phyloP scores from a whole-genome alignment of 371 early-diverging fungal species.

The Mortierella sp. region DNA sequence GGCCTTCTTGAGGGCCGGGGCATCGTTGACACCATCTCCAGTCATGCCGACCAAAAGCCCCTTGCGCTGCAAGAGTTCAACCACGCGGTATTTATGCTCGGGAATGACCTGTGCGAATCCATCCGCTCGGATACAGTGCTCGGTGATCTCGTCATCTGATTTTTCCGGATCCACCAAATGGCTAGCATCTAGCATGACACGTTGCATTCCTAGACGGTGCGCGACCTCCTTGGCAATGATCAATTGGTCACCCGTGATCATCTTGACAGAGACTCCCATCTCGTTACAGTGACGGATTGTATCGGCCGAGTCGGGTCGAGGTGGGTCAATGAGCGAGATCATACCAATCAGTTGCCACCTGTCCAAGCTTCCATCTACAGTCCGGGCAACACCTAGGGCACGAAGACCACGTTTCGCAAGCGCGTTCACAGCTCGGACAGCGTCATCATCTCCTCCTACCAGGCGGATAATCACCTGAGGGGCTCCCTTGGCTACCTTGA shows the following conservation, averaged over 20 bases:
- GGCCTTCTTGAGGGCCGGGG: slow-evolving; percentile 87
- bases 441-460: slow-evolving; percentile 82
- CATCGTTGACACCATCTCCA: slow-evolving; percentile 93
- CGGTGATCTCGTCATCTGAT: slow-evolving; percentile 86
- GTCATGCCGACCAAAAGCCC: slow-evolving; percentile 89
- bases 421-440: slow-evolving; percentile 79
- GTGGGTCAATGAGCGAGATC: slow-evolving; percentile 90
- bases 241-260: slow-evolving; percentile 93
- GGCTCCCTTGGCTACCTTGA: slow-evolving; percentile 94
- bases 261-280: slow-evolving; percentile 88
- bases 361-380: slow-evolving; percentile 73
- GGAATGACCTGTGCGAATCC: slow-evolving; percentile 97
- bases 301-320: slow-evolving; percentile 74
- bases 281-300: slow-evolving; percentile 69
- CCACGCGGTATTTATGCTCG: slow-evolving; percentile 96
- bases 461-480: slow-evolving; percentile 91
- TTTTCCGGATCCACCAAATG: slow-evolving; percentile 84
- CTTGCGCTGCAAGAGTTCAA: slow-evolving; percentile 80
- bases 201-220: slow-evolving; percentile 82
- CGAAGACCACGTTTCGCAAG: slow-evolving; percentile 90
- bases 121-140: slow-evolving; percentile 85
- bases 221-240: slow-evolving; percentile 93
- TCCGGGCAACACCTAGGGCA: slow-evolving; percentile 92
- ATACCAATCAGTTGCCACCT: slow-evolving; percentile 77
- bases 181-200: slow-evolving; percentile 81